These are phyloP conservation scores for Logfia minima DNA, from an alignment of 129 eudicot genomes.

Conservation along the genomic window DNA sequence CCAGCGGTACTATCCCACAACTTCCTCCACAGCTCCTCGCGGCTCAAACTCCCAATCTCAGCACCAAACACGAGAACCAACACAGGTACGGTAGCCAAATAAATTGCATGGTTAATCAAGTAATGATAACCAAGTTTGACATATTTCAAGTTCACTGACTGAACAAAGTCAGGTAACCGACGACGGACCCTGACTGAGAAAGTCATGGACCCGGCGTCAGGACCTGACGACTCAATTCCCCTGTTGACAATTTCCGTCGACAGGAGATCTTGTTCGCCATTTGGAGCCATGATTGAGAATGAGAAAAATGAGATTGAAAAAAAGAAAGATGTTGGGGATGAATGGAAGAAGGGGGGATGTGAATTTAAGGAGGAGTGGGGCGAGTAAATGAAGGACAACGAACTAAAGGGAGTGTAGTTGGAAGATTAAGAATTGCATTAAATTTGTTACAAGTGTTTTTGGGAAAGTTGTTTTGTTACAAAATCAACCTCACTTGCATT, in stretches of 20 bases:
- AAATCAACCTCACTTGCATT: constrained; percentile 14
- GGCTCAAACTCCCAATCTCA: constrained; percentile 72
- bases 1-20: constrained; percentile 66
- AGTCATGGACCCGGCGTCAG: constrained; percentile 82
- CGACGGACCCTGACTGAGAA: constrained; percentile 84
- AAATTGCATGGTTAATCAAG: constrained; percentile 71
- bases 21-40: constrained; percentile 75
- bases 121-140: constrained; percentile 95
- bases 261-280: constrained; percentile 71
- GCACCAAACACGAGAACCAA: constrained; percentile 70
- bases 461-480: constrained; percentile 36
- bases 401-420: constrained; percentile 31
- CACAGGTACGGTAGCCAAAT: constrained; percentile 73
- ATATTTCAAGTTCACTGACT: constrained; percentile 82
- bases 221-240: constrained; percentile 63
- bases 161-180: constrained; percentile 75
- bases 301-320: neutral
- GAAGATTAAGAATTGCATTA: constrained; percentile 37
- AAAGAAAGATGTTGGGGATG: neutral
- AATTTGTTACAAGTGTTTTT: constrained; percentile 23
- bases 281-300: constrained; percentile 28
- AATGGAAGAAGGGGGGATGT: neutral
- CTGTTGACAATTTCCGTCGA: constrained; percentile 89
- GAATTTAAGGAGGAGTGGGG: constrained; percentile 37
- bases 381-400: constrained; percentile 33